phyloP scores from a whole-genome alignment of 163 green algal species.

The Trebouxia gelatinosa region DNA sequence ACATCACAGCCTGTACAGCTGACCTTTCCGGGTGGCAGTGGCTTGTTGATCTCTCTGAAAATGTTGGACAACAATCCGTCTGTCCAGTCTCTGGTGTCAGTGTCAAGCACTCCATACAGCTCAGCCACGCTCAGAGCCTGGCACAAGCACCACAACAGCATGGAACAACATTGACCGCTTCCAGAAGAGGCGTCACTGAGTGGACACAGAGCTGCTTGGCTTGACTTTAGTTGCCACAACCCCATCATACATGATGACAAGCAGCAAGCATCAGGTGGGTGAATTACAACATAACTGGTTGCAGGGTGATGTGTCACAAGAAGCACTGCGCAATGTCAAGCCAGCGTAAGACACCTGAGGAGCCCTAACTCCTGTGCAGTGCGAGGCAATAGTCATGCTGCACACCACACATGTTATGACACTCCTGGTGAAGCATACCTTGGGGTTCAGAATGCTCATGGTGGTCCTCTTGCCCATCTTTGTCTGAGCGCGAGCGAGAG shows the following conservation, averaged over 20 bases:
- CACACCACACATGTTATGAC: no score
- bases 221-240: not conserved
- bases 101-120: slow-evolving; percentile 87
- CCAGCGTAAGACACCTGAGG: no score
- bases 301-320: no score
- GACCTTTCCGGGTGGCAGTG: slow-evolving; percentile 62
- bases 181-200: not conserved
- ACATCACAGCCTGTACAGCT: not conserved
- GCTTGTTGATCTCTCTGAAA: slow-evolving; percentile 85
- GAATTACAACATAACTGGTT: no score
- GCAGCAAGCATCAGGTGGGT: not conserved
- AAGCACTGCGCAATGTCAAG: no score
- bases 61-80: slow-evolving; percentile 86
- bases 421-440: no score
- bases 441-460: slow-evolving; percentile 83
- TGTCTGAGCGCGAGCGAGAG: slow-evolving; percentile 73
- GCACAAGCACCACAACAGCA: not conserved
- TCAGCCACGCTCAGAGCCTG: slow-evolving; percentile 72
- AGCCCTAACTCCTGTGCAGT: not conserved
- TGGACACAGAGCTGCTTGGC: not conserved
- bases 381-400: no score
- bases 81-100: slow-evolving; percentile 89
- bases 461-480: slow-evolving; percentile 78
- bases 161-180: not conserved
- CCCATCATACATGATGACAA: no score